These are phyloP conservation scores for Quercus wislizeni DNA, from an alignment of 306 rosid species.

Conservation along the genomic window DNA sequence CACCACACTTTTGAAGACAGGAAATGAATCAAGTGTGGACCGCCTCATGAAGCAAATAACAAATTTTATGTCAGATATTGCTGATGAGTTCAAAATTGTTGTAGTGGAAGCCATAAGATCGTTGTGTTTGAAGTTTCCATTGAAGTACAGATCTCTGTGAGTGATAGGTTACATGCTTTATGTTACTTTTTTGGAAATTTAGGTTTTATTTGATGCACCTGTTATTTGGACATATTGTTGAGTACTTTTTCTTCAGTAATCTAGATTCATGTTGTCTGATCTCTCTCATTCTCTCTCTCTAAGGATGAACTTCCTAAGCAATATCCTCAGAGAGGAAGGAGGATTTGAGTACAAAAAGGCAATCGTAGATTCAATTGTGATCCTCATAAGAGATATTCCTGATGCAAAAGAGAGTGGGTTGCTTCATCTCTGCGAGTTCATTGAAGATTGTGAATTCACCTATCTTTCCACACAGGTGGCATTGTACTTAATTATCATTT, in stretches of 20 bases:
- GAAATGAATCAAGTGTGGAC: conserved; percentile 97
- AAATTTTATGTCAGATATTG: conserved; percentile 97
- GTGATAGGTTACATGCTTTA: conserved; percentile 34
- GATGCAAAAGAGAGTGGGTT: conserved; percentile 95
- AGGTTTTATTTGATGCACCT: not conserved
- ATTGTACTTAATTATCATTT: conserved; percentile 20
- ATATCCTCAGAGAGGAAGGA: conserved; percentile 98
- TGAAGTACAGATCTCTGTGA: conserved; percentile 92
- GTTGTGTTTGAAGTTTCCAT: conserved; percentile 87
- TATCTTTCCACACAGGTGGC: conserved; percentile 95
- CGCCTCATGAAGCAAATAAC: conserved; percentile 98
- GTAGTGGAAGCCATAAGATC: conserved; percentile 98
- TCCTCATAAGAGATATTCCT: conserved; percentile 91
- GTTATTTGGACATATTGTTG: not conserved
- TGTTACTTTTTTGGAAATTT: not conserved
- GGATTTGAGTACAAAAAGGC: conserved; percentile 99
- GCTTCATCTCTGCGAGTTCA: conserved; percentile 98
- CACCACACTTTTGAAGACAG: conserved; percentile 96
- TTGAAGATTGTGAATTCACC: conserved; percentile 98
- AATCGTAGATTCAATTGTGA: conserved; percentile 95
- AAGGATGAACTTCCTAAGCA: conserved; percentile 99
- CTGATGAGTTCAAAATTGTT: conserved; percentile 96
- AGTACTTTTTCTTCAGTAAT: conserved; percentile 16
- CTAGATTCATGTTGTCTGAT: not conserved
- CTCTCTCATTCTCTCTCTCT: not conserved